Conservation (phyloP, 768 basidiomycete genomes). For the Leccinellum rugosiceps region DNA sequence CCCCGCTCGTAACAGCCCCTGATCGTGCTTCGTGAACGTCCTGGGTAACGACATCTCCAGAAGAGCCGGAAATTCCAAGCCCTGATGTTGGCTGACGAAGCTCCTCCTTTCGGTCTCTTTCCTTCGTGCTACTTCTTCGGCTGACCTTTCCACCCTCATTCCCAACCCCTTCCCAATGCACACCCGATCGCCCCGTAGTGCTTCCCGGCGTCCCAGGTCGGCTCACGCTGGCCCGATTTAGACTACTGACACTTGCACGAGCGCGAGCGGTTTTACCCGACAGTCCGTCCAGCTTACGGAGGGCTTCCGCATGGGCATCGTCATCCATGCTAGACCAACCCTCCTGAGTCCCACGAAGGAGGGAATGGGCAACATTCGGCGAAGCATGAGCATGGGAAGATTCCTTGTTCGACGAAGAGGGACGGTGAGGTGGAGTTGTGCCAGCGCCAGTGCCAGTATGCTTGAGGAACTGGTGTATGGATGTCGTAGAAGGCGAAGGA, state of each 20-base stretch:
- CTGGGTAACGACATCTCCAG: constrained; percentile 30
- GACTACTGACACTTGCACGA: constrained; percentile 72
- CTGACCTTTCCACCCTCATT: constrained; percentile 34
- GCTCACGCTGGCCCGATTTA: constrained; percentile 63
- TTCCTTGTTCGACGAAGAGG: constrained; percentile 39
- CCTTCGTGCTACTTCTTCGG: constrained; percentile 37
- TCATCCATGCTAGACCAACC: constrained; percentile 89
- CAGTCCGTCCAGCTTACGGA: constrained; percentile 90
- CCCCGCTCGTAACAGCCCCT: constrained; percentile 49
- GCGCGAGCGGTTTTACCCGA: constrained; percentile 72
- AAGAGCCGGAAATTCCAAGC: constrained; percentile 36
- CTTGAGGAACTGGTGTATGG: constrained; percentile 79
- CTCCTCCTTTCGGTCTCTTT: constrained; percentile 46
- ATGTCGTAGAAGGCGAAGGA: constrained; percentile 87
- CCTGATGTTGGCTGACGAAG: constrained; percentile 24
- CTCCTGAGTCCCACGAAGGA: constrained; percentile 83
- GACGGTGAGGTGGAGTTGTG: constrained; percentile 33
- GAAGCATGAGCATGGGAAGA: constrained; percentile 40
- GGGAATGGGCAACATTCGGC: constrained; percentile 76
- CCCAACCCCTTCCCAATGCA: constrained; percentile 75
- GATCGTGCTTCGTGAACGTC: constrained; percentile 43
- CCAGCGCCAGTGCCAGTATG: constrained; percentile 45
- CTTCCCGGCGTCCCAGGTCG: constrained; percentile 73
- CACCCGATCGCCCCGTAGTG: constrained; percentile 43
- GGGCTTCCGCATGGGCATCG: constrained; percentile 83